A percentile compares a stretch with the other conserved stretches of the same genome.
Conservation (phyloP, 2,329 filamentous ascomycete species). For the Diaporthe batatas region DNA sequence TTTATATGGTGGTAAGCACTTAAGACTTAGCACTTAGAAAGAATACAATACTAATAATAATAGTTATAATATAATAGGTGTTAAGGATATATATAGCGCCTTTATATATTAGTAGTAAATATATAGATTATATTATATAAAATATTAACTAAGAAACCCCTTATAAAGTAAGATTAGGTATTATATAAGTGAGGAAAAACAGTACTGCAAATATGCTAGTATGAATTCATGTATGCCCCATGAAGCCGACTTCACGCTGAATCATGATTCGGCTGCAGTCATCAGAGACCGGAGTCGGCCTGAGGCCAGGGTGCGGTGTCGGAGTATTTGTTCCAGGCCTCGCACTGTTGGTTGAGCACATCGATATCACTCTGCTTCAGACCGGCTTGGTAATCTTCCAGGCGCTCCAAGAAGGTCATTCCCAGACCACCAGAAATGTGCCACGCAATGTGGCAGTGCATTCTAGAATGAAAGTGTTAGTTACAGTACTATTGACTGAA, state of each 20-base stretch:
- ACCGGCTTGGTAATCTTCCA: constrained; percentile 30
- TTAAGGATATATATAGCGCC: no score
- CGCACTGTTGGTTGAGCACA: constrained; percentile 35
- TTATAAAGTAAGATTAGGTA: background rate
- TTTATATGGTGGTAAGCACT: no score
- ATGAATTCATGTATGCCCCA: background rate
- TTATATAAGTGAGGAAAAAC: background rate
- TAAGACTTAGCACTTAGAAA: no score
- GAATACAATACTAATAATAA: no score
- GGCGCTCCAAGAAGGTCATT: constrained; percentile 37
- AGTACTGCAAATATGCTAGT: background rate
- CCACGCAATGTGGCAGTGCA: constrained; percentile 43
- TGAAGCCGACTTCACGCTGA: background rate
- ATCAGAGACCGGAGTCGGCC: constrained; percentile 39
- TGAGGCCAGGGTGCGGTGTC: constrained; percentile 27
- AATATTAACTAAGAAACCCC: background rate
- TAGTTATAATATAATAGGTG: no score
- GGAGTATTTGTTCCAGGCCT: constrained; percentile 38
- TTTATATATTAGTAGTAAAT: no score
- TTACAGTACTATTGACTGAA: background rate
- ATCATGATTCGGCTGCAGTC: background rate
- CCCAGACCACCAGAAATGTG: constrained; percentile 39
- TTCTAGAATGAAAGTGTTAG: background rate
- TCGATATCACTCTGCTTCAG: constrained; percentile 29
- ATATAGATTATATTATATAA: background rate